A percentile compares a stretch with the other conserved stretches of the same genome.
Evolutionary conservation across 768 basidiomycete genomes (phyloP).

Genomic region (Mrakia hoshinonis): DNA sequence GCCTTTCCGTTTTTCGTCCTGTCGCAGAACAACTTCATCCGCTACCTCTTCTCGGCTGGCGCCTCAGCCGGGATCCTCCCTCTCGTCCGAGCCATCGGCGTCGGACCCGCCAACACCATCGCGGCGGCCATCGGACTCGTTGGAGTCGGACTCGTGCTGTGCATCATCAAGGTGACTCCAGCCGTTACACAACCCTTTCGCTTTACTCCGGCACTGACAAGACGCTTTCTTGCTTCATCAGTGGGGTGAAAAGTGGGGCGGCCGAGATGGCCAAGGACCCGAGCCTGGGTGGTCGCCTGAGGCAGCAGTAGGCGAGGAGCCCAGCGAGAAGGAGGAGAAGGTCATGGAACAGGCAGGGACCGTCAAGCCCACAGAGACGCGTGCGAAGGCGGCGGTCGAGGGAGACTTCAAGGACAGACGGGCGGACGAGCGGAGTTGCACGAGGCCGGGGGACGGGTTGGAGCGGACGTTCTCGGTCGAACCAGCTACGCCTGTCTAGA

Average conservation of each 20-base stretch:
- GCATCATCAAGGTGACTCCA: conserved; percentile 14
- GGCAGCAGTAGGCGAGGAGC: neutral
- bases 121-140: conserved; percentile 29
- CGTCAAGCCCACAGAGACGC: neutral
- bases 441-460: neutral
- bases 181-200: no score
- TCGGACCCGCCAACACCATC: conserved; percentile 41
- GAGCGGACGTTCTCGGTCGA: no score
- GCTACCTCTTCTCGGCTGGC: conserved; percentile 39
- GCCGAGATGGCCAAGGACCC: neutral
- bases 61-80: conserved; percentile 40
- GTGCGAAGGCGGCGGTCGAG: neutral
- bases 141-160: conserved; percentile 6
- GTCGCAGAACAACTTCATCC: conserved; percentile 39
- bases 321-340: neutral
- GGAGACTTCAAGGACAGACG: neutral
- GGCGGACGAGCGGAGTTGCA: neutral
- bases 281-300: neutral
- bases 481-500: no score
- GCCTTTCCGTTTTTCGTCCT: neutral
- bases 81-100: conserved; percentile 39
- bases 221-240: no score
- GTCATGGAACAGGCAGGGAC: neutral
- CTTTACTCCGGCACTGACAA: no score
- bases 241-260: conserved; percentile 23